Evolutionary conservation across 495 filamentous ascomycete genomes (phyloP).

Genomic region (Penicillium chermesinum): DNA sequence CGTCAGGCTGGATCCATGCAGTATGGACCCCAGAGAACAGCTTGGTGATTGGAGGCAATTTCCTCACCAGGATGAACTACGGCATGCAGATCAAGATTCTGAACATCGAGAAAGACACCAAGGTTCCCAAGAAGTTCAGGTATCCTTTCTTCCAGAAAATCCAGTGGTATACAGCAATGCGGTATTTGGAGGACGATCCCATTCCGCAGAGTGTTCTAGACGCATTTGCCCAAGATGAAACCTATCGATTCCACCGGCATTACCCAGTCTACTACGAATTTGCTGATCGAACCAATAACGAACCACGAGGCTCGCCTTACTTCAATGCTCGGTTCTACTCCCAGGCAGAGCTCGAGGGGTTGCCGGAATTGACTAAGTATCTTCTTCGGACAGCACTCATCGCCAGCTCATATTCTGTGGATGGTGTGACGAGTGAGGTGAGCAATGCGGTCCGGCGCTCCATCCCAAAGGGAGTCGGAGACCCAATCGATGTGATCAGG

Average conservation of each 20-base stretch:
- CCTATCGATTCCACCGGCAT: constrained; percentile 47
- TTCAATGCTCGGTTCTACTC: constrained; percentile 64
- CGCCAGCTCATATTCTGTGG: constrained; percentile 55
- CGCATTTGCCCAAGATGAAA: constrained; percentile 50
- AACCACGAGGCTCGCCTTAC: constrained; percentile 37
- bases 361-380: constrained; percentile 58
- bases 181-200: constrained; percentile 63
- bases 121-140: constrained; percentile 62
- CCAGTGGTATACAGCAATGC: constrained; percentile 65
- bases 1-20: constrained; percentile 76
- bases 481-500: constrained; percentile 56
- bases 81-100: constrained; percentile 66
- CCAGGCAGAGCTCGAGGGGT: constrained; percentile 62
- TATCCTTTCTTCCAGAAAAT: constrained; percentile 74
- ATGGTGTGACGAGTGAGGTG: constrained; percentile 51
- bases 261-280: constrained; percentile 56
- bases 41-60: constrained; percentile 73
- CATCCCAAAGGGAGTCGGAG: constrained; percentile 58
- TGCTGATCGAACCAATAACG: constrained; percentile 48
- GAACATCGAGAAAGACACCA: constrained; percentile 69
- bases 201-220: constrained; percentile 55
- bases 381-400: constrained; percentile 66
- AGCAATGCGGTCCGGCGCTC: constrained; percentile 57
- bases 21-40: constrained; percentile 76
- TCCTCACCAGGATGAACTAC: constrained; percentile 65